Evolutionary conservation across 257 asterid species (phyloP).

Genomic region (Plectranthus barbatus): DNA sequence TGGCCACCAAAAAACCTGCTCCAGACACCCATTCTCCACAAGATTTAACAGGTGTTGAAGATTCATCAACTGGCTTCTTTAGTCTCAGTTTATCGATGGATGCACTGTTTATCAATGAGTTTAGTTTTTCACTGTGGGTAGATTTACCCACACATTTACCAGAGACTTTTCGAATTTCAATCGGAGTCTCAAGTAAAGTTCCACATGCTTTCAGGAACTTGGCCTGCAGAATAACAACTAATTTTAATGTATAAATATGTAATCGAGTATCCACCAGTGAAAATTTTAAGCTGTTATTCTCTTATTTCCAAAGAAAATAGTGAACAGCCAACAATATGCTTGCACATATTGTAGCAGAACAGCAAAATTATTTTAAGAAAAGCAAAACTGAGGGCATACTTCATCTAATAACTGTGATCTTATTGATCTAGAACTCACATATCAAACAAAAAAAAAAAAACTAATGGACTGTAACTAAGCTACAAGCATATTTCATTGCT

Average conservation of each 20-base stretch:
- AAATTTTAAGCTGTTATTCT: neutral
- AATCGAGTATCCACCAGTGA: neutral
- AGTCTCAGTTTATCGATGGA: slow-evolving; percentile 31
- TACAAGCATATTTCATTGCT: slow-evolving; percentile 1
- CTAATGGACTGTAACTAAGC: neutral
- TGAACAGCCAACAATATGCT: neutral
- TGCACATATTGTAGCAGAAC: neutral
- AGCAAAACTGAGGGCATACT: neutral
- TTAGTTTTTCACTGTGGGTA: slow-evolving; percentile 26
- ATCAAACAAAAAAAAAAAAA: neutral
- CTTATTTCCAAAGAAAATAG: neutral
- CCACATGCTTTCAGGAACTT: slow-evolving; percentile 85
- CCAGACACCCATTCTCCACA: slow-evolving; percentile 28
- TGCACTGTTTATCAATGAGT: slow-evolving; percentile 14
- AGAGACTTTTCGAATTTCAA: slow-evolving; percentile 49
- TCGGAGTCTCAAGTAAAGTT: slow-evolving; percentile 67
- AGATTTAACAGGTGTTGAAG: slow-evolving; percentile 33
- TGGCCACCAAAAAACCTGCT: slow-evolving; percentile 29
- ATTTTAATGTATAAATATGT: neutral
- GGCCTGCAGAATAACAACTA: slow-evolving; percentile 44
- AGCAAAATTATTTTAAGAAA: no score
- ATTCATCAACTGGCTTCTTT: slow-evolving; percentile 35
- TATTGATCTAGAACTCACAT: neutral
- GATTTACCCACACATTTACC: slow-evolving; percentile 29
- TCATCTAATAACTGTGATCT: no score